A percentile compares a stretch with the other conserved stretches of the same genome.
These are phyloP conservation scores for Amoebophrya sp. DNA, from an alignment of 169 alveolate genomes.

Conservation along the genomic window DNA sequence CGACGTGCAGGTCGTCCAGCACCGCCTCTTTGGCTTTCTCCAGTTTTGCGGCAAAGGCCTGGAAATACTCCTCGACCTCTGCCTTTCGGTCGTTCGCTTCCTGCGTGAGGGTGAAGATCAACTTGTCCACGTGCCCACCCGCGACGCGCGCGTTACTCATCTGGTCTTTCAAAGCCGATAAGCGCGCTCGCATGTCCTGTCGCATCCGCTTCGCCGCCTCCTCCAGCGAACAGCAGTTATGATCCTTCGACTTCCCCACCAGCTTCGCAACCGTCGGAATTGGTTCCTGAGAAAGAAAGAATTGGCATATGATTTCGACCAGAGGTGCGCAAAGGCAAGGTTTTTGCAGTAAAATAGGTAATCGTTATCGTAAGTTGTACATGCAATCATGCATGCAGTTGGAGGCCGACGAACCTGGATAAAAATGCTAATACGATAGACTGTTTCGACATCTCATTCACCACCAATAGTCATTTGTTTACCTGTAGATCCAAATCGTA, in stretches of 20 bases:
- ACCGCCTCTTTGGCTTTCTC: neutral
- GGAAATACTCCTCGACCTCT: neutral
- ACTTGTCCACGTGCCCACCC: neutral
- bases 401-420: no score
- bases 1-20: neutral
- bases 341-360: no score
- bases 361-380: no score
- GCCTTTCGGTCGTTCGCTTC: neutral
- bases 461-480: no score
- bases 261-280: neutral
- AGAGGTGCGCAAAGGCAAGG: no score
- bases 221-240: neutral
- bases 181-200: neutral
- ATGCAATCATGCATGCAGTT: no score
- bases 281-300: neutral
- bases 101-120: neutral
- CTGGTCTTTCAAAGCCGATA: neutral
- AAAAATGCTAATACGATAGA: no score
- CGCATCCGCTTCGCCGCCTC: neutral
- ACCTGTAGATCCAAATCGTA: neutral
- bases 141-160: neutral
- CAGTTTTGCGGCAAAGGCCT: neutral
- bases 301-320: no score
- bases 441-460: no score
- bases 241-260: neutral